phyloP scores from a whole-genome alignment of 2,329 filamentous ascomycete species.

The Davidsoniella australis region DNA sequence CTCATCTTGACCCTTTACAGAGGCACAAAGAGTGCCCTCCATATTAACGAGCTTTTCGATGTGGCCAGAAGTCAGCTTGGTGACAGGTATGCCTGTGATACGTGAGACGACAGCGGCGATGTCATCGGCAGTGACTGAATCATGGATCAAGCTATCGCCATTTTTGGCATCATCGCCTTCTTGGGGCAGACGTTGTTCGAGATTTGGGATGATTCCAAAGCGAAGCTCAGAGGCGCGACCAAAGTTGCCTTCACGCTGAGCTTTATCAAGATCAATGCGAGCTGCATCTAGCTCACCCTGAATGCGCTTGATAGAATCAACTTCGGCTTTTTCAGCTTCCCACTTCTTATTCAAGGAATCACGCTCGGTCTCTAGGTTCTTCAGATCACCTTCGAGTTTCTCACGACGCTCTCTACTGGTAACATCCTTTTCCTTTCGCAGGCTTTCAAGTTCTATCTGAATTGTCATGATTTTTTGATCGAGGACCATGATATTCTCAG shows the following conservation, averaged over 20 bases:
- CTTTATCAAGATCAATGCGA: slow-evolving; percentile 68
- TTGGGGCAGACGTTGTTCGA: slow-evolving; percentile 64
- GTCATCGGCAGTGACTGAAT: slow-evolving; percentile 88
- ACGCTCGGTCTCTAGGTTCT: slow-evolving; percentile 60
- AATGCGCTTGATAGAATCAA: slow-evolving; percentile 70
- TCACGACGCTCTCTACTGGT: slow-evolving; percentile 75
- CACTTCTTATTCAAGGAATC: slow-evolving; percentile 62
- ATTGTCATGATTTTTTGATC: slow-evolving; percentile 95
- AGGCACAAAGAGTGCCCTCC: slow-evolving; percentile 74
- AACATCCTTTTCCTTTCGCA: slow-evolving; percentile 85
- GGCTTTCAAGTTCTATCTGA: slow-evolving; percentile 86
- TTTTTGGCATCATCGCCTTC: slow-evolving; percentile 37
- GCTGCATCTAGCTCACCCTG: slow-evolving; percentile 83
- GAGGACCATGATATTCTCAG: slow-evolving; percentile 79
- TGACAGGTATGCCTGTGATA: slow-evolving; percentile 81
- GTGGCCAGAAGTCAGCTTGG: slow-evolving; percentile 82
- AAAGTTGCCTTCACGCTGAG: slow-evolving; percentile 77
- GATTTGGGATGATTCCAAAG: slow-evolving; percentile 68
- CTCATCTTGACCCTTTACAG: slow-evolving; percentile 85
- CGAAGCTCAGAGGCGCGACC: slow-evolving; percentile 77
- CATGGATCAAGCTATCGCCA: slow-evolving; percentile 54
- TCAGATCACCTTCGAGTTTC: slow-evolving; percentile 64
- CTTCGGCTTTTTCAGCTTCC: slow-evolving; percentile 77
- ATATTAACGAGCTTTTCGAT: slow-evolving; percentile 90
- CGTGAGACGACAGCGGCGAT: slow-evolving; percentile 84